Conservation (phyloP, 352 stramenopile genomes). For the Phytophthora macrochlamydospora region DNA sequence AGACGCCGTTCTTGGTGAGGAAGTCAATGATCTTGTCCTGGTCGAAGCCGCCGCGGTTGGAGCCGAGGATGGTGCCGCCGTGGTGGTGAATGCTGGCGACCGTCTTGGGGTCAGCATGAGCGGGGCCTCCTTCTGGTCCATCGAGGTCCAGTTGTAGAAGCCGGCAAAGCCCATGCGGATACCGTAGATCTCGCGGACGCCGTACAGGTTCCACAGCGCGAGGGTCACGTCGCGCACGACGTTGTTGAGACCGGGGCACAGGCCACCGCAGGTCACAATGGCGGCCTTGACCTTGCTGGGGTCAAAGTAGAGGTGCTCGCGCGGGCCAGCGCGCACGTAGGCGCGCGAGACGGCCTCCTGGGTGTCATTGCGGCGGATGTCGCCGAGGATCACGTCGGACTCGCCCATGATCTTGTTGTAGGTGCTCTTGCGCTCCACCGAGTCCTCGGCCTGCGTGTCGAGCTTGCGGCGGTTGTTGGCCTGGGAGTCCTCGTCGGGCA, state of each 20-base stretch:
- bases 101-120: conserved; percentile 73
- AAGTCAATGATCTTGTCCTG: conserved; percentile 97
- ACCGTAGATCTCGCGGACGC: conserved; percentile 81
- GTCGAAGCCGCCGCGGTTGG: conserved; percentile 96
- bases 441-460: conserved; percentile 66
- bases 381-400: conserved; percentile 82
- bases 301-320: conserved; percentile 76
- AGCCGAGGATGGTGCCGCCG: conserved; percentile 95
- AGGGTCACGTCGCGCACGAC: conserved; percentile 97
- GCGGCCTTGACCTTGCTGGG: conserved; percentile 82
- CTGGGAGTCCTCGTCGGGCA: conserved; percentile 58
- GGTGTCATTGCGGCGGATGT: conserved; percentile 75
- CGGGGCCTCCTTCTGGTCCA: conserved; percentile 79
- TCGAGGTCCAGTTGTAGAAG: conserved; percentile 83
- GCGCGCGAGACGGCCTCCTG: conserved; percentile 74
- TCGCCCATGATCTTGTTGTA: conserved; percentile 90
- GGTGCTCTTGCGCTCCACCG: conserved; percentile 71
- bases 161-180: conserved; percentile 85
- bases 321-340: conserved; percentile 81
- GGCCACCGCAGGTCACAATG: conserved; percentile 93
- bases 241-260: conserved; percentile 99
- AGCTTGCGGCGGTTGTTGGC: conserved; percentile 80
- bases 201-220: conserved; percentile 90
- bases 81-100: conserved; percentile 88
- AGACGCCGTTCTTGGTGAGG: conserved; percentile 88